phyloP scores from a whole-genome alignment of 2,329 filamentous ascomycete genomes.

The Bipolaris bicolor region DNA sequence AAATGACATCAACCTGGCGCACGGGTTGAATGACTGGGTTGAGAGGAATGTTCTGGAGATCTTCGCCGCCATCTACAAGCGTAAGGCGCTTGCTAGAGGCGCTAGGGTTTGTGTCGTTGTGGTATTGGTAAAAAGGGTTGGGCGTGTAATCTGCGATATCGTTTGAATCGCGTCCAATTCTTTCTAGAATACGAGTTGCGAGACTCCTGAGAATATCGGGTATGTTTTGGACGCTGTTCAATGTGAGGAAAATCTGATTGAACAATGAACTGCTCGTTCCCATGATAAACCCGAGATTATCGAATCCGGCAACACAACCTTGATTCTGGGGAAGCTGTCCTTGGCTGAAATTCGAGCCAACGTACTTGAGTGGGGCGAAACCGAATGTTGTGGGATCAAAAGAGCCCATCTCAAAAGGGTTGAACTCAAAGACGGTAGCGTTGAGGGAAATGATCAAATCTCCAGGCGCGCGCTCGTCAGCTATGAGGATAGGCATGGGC shows the following conservation, averaged over 20 bases:
- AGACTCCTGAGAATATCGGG: constrained; percentile 59
- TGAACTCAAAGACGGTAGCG: constrained; percentile 78
- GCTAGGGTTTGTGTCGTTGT: constrained; percentile 64
- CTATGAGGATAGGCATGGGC: constrained; percentile 76
- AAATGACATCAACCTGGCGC: constrained; percentile 79
- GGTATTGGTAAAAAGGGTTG: constrained; percentile 76
- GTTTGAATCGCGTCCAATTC: constrained; percentile 64
- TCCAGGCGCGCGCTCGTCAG: constrained; percentile 69
- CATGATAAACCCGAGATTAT: constrained; percentile 83
- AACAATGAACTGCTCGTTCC: constrained; percentile 86
- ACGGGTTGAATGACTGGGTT: constrained; percentile 76
- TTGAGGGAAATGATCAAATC: constrained; percentile 70
- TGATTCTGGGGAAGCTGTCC: constrained; percentile 64
- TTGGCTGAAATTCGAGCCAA: constrained; percentile 73
- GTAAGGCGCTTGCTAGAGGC: constrained; percentile 63
- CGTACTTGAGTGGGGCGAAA: constrained; percentile 72
- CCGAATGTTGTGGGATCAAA: constrained; percentile 75
- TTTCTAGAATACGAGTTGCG: constrained; percentile 59
- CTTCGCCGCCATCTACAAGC: constrained; percentile 79
- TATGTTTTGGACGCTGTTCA: constrained; percentile 61
- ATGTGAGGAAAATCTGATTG: constrained; percentile 73
- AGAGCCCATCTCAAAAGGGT: constrained; percentile 78
- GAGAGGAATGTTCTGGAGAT: constrained; percentile 79
- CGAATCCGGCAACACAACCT: constrained; percentile 77
- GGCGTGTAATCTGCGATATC: constrained; percentile 77